Base-by-base conservation (phyloP, 306 rosid species). In the Trifolium fragiferum region DNA sequence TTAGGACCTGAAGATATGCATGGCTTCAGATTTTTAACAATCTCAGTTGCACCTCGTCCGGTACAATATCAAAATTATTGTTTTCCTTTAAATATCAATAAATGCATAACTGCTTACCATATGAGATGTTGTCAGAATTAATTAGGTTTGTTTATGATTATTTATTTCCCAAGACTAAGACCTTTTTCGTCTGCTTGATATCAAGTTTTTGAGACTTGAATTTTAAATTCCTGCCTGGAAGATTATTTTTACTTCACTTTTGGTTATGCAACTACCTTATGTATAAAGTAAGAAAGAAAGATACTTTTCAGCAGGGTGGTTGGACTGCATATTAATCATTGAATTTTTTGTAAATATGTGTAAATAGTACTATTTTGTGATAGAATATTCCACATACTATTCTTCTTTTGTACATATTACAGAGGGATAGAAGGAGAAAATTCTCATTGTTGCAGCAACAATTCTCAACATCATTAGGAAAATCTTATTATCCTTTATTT, bases 31-130 rank as follows among this genome's bases (percentile, higher is more conserved):
- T 95, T 86, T 80, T 87, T 95, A 63, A 95, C 99, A 59, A 89
- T 95, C 80, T 92, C 99, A 71, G 97, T 95, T 81, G 99, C 99
- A 70, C 99, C 99, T 77, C 98, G 96, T 83, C 99, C 89, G 97
- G 99, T 95, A 95, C 63, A 70, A 32, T 74, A 77, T 59, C 18
- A 21, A 70, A 66, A 51, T 61, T 62, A 72, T 30, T 74, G 51
- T 55, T 85, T 75, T 71, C 30, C 23, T 69, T 83, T 77, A 35
- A 19, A 70, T 64, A 14, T 55, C 23, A 69, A 76, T 19, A 72
- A 49, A 16, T 53, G 53, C 55, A 38, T 35, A 59, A 59, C 60
- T 35, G 32, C 20, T 54, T 72, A 37, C 75, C 60, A 68, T 67
- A 10, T 16, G 54, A 72, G 72, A 44, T 18, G 59, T 51, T 35